phyloP scores from a whole-genome alignment of 768 basidiomycete species.

The Russula dissimulans region DNA sequence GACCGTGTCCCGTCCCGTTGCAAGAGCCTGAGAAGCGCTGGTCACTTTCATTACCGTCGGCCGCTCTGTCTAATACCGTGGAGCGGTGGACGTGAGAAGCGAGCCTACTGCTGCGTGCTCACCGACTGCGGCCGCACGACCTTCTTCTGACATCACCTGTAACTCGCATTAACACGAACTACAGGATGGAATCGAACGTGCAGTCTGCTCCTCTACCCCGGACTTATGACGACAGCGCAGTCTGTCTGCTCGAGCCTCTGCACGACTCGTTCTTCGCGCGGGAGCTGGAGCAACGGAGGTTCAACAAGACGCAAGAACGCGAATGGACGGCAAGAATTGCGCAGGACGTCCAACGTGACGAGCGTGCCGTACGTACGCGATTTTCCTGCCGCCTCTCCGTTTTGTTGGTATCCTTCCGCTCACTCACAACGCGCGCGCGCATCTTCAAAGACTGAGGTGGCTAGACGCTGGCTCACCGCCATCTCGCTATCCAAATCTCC shows the following conservation, averaged over 20 bases:
- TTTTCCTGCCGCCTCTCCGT: not conserved
- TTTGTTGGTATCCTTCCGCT: not conserved
- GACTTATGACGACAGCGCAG: not conserved
- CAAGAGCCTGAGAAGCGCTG: too few species aligned
- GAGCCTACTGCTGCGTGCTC: too few species aligned
- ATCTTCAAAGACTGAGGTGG: not conserved
- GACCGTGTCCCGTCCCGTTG: too few species aligned
- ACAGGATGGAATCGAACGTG: not conserved
- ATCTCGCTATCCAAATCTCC: not conserved
- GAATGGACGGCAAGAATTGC: not conserved
- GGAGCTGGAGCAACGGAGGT: not conserved
- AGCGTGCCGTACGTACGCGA: conserved; percentile 4
- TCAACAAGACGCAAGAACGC: conserved; percentile 6
- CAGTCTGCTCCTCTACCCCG: not conserved
- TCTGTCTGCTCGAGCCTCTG: not conserved
- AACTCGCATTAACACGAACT: not conserved
- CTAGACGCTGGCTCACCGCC: conserved; percentile 3
- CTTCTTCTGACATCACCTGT: too few species aligned
- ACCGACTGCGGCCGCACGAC: too few species aligned
- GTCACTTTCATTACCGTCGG: too few species aligned
- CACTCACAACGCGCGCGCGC: not conserved
- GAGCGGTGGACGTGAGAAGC: not conserved
- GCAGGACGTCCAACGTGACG: not conserved
- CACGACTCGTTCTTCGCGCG: conserved; percentile 4
- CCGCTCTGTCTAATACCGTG: too few species aligned